These are phyloP conservation scores for Vachellia collinsii DNA, from an alignment of 306 rosid species.

Conservation along the genomic window DNA sequence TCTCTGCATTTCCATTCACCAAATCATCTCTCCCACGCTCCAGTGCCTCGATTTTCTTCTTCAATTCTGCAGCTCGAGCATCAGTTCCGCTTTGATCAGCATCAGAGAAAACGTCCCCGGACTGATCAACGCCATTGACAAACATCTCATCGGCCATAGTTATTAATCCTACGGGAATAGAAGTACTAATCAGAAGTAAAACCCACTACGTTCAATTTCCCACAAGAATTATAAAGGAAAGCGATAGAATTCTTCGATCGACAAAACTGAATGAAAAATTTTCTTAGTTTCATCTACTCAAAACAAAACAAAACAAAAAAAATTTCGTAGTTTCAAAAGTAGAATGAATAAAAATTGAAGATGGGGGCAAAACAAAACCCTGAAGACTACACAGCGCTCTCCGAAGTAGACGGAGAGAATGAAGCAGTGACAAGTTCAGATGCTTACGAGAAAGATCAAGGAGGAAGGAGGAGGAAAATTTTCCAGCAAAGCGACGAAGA, in stretches of 20 bases:
- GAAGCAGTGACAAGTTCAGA: not conserved
- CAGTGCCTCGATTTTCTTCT: slow-evolving; percentile 53
- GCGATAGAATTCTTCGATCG: not conserved
- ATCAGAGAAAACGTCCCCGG: slow-evolving; percentile 13
- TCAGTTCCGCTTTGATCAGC: not conserved
- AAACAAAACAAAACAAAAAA: not conserved
- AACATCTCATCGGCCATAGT: slow-evolving; percentile 65
- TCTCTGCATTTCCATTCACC: slow-evolving; percentile 47
- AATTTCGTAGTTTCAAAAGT: not conserved
- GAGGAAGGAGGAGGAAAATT: slow-evolving; percentile 22
- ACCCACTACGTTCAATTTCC: not conserved
- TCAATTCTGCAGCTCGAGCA: slow-evolving; percentile 32
- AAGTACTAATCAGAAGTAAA: not conserved
- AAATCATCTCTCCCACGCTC: slow-evolving; percentile 61
- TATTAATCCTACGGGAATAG: slow-evolving; percentile 34
- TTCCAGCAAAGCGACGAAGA: slow-evolving; percentile 37
- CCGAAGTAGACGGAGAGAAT: not conserved
- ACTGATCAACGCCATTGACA: slow-evolving; percentile 52
- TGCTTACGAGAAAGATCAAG: slow-evolving; percentile 5
- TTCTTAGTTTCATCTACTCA: not conserved
- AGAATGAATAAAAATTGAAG: not conserved
- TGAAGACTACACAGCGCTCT: not conserved
- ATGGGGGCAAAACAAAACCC: slow-evolving; percentile 13
- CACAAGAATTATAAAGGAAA: not conserved
- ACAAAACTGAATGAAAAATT: not conserved